Conservation (phyloP, 129 eudicot species). For the Pittosporum tobira region DNA sequence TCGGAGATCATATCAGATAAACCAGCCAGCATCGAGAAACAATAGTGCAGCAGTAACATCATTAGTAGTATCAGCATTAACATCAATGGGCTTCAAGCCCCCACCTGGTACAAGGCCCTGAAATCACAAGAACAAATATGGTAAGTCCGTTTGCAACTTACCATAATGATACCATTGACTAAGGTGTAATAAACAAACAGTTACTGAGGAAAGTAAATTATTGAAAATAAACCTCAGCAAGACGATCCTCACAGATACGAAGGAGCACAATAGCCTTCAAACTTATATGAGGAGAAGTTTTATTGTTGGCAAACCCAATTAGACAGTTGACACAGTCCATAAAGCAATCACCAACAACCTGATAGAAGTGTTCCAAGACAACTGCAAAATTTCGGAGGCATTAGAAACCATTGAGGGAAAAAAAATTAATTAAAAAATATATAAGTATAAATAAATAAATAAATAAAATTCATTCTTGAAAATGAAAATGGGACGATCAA, state of each 20-base stretch:
- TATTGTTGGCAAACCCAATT: conserved; percentile 95
- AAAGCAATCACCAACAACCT: conserved; percentile 96
- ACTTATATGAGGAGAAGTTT: conserved; percentile 84
- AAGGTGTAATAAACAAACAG: neutral
- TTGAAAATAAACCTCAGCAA: conserved; percentile 75
- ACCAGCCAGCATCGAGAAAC: conserved; percentile 99
- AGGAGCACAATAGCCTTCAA: conserved; percentile 97
- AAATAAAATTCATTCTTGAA: neutral
- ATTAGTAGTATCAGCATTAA: conserved; percentile 41
- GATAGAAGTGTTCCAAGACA: conserved; percentile 94
- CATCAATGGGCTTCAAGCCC: conserved; percentile 69
- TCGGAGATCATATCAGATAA: conserved; percentile 93
- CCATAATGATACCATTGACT: conserved; percentile 1
- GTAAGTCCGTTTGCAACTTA: conserved; percentile 1
- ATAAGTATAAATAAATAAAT: neutral
- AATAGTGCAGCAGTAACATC: conserved; percentile 94
- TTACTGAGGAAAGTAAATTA: conserved; percentile 1
- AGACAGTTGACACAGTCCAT: conserved; percentile 97
- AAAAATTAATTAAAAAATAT: conserved; percentile 7
- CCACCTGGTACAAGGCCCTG: conserved; percentile 99
- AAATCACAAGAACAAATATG: conserved; percentile 4
- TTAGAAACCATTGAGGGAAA: conserved; percentile 21
- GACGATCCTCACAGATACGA: conserved; percentile 98
- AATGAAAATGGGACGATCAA: conserved; percentile 7
- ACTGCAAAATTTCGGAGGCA: conserved; percentile 41